These are phyloP conservation scores for Parastagonospora avenae DNA, from an alignment of 2,329 filamentous ascomycete genomes.

Conservation along the genomic window DNA sequence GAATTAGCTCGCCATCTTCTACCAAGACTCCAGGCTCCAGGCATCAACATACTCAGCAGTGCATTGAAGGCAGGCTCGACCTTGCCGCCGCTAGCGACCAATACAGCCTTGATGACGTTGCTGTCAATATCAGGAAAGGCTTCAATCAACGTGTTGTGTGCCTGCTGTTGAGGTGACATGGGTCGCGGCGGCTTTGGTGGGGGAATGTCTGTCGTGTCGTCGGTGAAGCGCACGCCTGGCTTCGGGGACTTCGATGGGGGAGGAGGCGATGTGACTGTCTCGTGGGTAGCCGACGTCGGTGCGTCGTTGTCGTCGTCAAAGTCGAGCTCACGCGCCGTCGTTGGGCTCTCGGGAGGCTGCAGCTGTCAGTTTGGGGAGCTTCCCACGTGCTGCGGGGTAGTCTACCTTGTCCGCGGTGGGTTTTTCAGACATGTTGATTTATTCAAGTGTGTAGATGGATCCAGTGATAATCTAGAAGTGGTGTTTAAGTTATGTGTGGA, in stretches of 20 bases:
- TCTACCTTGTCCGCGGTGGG: conserved; percentile 14
- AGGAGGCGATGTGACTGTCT: conserved; percentile 38
- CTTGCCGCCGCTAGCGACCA: conserved; percentile 82
- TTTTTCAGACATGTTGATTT: conserved; percentile 23
- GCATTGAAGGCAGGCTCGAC: conserved; percentile 97
- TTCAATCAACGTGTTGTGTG: conserved; percentile 86
- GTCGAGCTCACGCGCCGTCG: conserved; percentile 61
- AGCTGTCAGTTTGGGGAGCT: conserved; percentile 15
- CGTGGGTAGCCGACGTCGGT: conserved; percentile 32
- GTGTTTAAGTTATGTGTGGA: neutral
- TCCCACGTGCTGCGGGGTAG: conserved; percentile 18
- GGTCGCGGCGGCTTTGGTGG: conserved; percentile 82
- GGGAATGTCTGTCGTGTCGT: conserved; percentile 60
- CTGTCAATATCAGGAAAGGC: conserved; percentile 87
- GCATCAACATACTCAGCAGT: conserved; percentile 68
- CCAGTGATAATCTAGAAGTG: neutral
- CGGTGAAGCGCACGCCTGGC: conserved; percentile 54
- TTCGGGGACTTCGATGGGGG: conserved; percentile 48
- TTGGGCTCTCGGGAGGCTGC: conserved; percentile 45
- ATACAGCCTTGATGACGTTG: conserved; percentile 82
- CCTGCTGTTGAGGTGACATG: conserved; percentile 79
- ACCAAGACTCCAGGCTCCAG: neutral
- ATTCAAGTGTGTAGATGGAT: neutral
- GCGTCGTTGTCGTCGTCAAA: conserved; percentile 63
- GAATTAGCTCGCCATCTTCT: conserved; percentile 14